phyloP scores from a whole-genome alignment of 352 stramenopile genomes.

The Aphanomyces invadans region DNA sequence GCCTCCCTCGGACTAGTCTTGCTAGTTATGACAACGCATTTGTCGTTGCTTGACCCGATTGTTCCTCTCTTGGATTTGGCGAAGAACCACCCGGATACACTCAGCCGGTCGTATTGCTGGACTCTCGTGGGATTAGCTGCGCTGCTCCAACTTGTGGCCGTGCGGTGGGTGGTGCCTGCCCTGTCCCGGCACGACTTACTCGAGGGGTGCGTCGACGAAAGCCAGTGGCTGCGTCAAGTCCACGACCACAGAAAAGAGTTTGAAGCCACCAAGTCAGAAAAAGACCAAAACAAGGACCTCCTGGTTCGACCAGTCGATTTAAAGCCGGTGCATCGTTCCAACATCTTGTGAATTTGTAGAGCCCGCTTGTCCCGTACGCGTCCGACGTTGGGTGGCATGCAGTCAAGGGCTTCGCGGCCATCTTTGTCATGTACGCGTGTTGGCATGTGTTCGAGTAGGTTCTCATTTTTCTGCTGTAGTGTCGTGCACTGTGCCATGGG shows the following conservation, averaged over 20 bases:
- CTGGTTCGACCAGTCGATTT: neutral
- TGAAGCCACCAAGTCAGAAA: neutral
- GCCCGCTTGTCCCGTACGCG: neutral
- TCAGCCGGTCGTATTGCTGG: constrained; percentile 17
- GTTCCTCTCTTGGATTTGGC: neutral
- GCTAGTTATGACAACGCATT: constrained; percentile 6
- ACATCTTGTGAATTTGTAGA: neutral
- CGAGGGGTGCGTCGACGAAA: constrained; percentile 10
- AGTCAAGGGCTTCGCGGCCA: constrained; percentile 50
- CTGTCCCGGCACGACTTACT: neutral
- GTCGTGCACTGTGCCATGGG: constrained; percentile 63
- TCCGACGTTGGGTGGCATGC: constrained; percentile 38
- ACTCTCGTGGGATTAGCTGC: constrained; percentile 1
- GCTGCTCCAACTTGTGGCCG: neutral
- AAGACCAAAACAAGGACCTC: neutral
- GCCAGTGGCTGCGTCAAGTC: constrained; percentile 16
- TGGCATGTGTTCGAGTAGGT: too few relatives aligned
- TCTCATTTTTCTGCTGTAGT: too few relatives aligned
- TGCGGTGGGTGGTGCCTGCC: neutral
- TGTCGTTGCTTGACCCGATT: neutral
- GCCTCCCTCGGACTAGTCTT: neutral
- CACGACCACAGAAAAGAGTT: constrained; percentile 14
- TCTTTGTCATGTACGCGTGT: constrained; percentile 49
- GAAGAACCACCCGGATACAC: neutral
- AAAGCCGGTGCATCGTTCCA: too few relatives aligned